Percentiles rank a stretch among this genome's conserved stretches.
Conservation (phyloP, 2,329 filamentous ascomycete species). For the Botrytis deweyae region DNA sequence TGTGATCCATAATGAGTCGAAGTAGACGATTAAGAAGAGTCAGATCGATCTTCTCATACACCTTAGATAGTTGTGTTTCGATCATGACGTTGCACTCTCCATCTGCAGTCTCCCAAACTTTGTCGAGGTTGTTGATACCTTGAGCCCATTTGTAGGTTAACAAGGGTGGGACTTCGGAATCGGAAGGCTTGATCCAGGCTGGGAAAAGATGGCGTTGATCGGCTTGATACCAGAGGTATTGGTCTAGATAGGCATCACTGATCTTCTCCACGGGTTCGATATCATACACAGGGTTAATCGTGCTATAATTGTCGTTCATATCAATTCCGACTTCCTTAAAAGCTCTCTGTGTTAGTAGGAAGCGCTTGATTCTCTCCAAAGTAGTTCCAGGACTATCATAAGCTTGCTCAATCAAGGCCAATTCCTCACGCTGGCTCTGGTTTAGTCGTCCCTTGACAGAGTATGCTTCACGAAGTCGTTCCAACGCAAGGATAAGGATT, state of each 20-base stretch:
- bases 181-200: constrained; percentile 98
- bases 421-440: constrained; percentile 94
- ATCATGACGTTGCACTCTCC: constrained; percentile 99
- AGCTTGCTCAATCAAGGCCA: constrained; percentile 95
- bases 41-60: constrained; percentile 98
- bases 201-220: constrained; percentile 97
- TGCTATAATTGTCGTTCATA: constrained; percentile 99
- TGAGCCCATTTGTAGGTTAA: constrained; percentile 99
- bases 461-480: constrained; percentile 91
- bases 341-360: constrained; percentile 91
- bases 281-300: constrained; percentile 98
- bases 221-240: constrained; percentile 98
- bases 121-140: constrained; percentile 95
- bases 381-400: constrained; percentile 98
- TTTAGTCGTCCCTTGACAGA: constrained; percentile 96
- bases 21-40: constrained; percentile 92
- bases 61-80: constrained; percentile 97
- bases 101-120: constrained; percentile 90
- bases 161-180: constrained; percentile 93
- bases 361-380: constrained; percentile 93
- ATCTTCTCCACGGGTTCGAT: constrained; percentile 99
- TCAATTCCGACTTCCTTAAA: constrained; percentile 99
- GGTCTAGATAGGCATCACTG: constrained; percentile 95
- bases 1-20: constrained; percentile 98
- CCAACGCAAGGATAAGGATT: constrained; percentile 91